Evolutionary conservation across 441 rosid genomes (phyloP).

Genomic region (Erodium moschatum): DNA sequence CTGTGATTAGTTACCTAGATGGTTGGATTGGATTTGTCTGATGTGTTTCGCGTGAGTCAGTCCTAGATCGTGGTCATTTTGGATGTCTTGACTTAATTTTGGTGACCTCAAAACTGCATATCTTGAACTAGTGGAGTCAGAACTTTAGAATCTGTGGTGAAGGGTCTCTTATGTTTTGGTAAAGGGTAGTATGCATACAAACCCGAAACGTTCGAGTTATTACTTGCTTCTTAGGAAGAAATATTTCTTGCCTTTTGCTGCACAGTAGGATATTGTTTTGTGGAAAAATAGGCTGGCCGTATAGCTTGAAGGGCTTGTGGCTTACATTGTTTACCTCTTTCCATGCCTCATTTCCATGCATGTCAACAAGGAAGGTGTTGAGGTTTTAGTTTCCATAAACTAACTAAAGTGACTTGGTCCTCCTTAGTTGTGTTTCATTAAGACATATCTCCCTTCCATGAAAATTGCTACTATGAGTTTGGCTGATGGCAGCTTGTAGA

Average conservation of each 20-base stretch:
- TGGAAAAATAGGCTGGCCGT: neutral
- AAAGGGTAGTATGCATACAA: neutral
- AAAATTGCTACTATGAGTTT: neutral
- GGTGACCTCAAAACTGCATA: neutral
- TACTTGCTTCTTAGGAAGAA: neutral
- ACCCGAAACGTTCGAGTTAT: neutral
- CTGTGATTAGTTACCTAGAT: conserved; percentile 1
- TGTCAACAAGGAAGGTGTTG: neutral
- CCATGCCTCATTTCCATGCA: conserved; percentile 6
- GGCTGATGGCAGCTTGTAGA: neutral
- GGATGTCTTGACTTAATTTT: neutral
- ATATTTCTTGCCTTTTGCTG: conserved; percentile 1
- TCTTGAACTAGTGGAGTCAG: neutral
- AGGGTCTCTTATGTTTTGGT: conserved; percentile 6
- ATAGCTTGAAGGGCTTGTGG: neutral
- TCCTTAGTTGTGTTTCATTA: neutral
- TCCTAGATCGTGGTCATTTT: neutral
- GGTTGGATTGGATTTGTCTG: neutral
- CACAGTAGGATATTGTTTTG: neutral
- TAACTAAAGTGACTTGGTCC: neutral
- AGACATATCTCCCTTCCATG: neutral
- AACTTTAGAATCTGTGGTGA: conserved; percentile 1
- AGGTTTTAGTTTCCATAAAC: neutral
- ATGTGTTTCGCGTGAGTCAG: neutral
- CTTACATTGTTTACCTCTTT: neutral